Conservation (phyloP, 2,329 filamentous ascomycete species). For the Diaporthe citrichinensis region DNA sequence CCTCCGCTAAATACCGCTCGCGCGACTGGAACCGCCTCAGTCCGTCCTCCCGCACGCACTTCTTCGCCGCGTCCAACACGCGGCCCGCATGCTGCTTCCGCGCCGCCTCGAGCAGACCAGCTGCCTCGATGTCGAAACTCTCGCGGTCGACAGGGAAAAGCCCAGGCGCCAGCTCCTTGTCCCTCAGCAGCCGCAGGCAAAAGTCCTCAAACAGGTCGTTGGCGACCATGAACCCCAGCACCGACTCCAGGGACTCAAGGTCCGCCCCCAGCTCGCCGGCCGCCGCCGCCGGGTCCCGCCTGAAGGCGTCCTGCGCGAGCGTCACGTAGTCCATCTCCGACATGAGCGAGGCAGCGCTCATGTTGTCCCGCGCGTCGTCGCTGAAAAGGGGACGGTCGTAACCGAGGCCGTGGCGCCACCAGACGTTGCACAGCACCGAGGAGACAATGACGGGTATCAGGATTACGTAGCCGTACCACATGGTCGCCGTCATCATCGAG, state of each 20-base stretch:
- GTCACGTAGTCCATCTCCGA: slow-evolving; percentile 45
- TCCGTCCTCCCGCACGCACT: slow-evolving; percentile 12
- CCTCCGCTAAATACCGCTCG: slow-evolving; percentile 6
- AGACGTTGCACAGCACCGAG: slow-evolving; percentile 60
- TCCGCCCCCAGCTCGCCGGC: slow-evolving; percentile 16
- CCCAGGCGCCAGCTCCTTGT: neutral
- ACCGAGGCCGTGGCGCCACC: slow-evolving; percentile 61
- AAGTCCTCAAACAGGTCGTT: slow-evolving; percentile 46
- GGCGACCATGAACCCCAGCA: slow-evolving; percentile 43
- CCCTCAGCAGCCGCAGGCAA: slow-evolving; percentile 37
- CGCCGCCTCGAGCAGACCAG: slow-evolving; percentile 17
- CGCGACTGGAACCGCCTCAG: slow-evolving; percentile 6
- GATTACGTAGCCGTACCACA: slow-evolving; percentile 67
- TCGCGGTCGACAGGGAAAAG: neutral
- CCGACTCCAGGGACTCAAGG: slow-evolving; percentile 38
- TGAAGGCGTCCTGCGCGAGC: neutral
- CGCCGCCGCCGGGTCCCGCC: neutral
- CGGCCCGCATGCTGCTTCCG: neutral
- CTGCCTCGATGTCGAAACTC: neutral
- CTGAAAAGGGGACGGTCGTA: slow-evolving; percentile 56
- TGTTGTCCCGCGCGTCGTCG: neutral
- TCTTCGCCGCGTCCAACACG: neutral
- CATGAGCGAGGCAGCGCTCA: slow-evolving; percentile 43
- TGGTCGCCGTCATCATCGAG: slow-evolving; percentile 63
- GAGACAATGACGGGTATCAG: slow-evolving; percentile 63